phyloP scores from a whole-genome alignment of 192 early-diverging fungal genomes.

The Blastocladiella britannica region DNA sequence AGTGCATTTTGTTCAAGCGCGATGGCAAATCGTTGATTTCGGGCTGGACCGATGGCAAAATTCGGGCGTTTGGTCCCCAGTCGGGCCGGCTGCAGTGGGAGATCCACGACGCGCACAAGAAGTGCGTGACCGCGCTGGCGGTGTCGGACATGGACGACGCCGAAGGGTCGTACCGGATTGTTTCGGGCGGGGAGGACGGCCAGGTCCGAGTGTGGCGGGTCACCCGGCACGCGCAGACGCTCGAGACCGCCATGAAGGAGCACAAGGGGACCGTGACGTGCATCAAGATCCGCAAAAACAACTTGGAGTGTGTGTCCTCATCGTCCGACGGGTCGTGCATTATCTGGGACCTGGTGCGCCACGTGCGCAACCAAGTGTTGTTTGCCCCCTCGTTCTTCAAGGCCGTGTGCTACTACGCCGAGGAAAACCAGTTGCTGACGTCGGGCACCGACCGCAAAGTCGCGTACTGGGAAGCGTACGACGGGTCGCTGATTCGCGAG shows the following conservation, averaged over 20 bases:
- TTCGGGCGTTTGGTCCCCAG: conserved; percentile 37
- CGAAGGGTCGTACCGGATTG: conserved; percentile 24
- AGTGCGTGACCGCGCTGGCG: conserved; percentile 25
- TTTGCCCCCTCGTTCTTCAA: conserved; percentile 41
- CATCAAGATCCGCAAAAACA: conserved; percentile 35
- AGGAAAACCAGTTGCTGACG: conserved; percentile 32
- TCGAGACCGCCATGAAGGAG: conserved; percentile 36
- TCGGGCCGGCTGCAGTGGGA: conserved; percentile 32
- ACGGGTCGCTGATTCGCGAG: conserved; percentile 35
- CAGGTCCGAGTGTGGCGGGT: conserved; percentile 36
- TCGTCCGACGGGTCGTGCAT: conserved; percentile 32
- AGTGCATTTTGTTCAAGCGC: conserved; percentile 34
- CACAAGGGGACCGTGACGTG: conserved; percentile 39
- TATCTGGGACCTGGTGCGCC: conserved; percentile 34
- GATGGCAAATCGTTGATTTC: conserved; percentile 24
- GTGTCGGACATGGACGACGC: conserved; percentile 22
- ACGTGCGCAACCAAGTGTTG: conserved; percentile 38
- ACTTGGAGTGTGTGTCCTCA: conserved; percentile 31
- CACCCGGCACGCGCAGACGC: conserved; percentile 14
- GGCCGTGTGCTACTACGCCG: conserved; percentile 29
- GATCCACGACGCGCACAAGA: conserved; percentile 35
- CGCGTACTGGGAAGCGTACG: conserved; percentile 39
- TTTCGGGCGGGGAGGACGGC: conserved; percentile 36
- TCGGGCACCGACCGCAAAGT: conserved; percentile 39
- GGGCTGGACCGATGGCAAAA: conserved; percentile 41